Evolutionary conservation across 352 stramenopile species (phyloP), one percentile per base, ranked within the genome.

Genomic region (Paralagenidium karlingii): DNA sequence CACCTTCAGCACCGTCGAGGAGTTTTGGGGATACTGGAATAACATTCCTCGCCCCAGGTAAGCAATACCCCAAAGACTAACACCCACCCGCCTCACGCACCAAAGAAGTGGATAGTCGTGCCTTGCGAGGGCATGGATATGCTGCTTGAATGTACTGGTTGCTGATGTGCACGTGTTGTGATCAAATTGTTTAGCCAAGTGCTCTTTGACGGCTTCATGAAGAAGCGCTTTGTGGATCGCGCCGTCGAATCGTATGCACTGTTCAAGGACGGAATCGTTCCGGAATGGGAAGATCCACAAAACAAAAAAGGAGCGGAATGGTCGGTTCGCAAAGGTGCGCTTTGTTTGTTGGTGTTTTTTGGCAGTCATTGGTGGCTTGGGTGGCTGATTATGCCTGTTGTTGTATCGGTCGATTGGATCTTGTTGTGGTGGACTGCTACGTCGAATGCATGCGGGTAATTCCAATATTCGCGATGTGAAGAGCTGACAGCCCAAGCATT

Each of bases 241-340:
- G 82, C 81, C 24, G 77, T 98, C 41, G 88, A 97, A 58, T 92
- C 92, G 43, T 96, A 97, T 45, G 86, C 76, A 15, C 64, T 95
- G 24, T 95, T 95, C 60, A 92, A 90, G 45, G 76, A 90, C 13
- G 83, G 83, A 30, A 92, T 95, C 48, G 56, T 66, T 20, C 84
- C 84, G 18, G 68, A 94, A 51, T 95, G 83, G 82, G 83, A 95
- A 50, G 83, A 94, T 52, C 68, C 68, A 3, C 68, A 81, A 47
- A 95, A 95, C 62, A 86, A 83, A 42, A 67, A 73, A 15, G 84
- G 84, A 24, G 83, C 73, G 50, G 81, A 95, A 45, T 91, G 79
- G 79, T 84, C 69, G 1, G 70, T 87, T 31, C 68, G 70, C 27
- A 83, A 84, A 79, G 74, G 74, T 83, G 4, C 13, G 43, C 34